Percentiles rank a stretch among this genome's conserved stretches.
phyloP scores from a whole-genome alignment of 225 moss, liverwort and hornwort species.

The Pleurozium schreberi region DNA sequence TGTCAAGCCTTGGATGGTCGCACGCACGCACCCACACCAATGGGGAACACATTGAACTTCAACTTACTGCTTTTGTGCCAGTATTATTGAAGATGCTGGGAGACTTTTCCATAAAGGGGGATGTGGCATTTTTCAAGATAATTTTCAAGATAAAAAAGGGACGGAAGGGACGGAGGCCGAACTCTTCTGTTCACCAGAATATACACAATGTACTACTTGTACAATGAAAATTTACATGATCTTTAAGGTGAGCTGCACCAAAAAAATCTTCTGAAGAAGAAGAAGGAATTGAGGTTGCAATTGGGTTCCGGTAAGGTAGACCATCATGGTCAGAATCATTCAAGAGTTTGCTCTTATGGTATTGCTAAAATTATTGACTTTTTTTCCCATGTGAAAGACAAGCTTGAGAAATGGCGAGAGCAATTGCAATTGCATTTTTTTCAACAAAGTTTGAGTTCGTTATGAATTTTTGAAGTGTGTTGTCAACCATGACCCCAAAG shows the following conservation, averaged over 20 bases:
- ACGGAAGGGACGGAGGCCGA: background rate
- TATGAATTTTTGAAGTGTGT: too few relatives aligned
- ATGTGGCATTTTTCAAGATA: background rate
- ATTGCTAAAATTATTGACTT: too few relatives aligned
- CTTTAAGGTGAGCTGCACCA: background rate
- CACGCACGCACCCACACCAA: background rate
- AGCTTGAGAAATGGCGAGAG: too few relatives aligned
- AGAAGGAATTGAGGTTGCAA: background rate
- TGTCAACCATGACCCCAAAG: too few relatives aligned
- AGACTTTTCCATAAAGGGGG: background rate
- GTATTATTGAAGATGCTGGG: conserved; percentile 3
- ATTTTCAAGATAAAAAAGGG: background rate
- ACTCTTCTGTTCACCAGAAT: background rate
- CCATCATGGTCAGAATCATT: too few relatives aligned
- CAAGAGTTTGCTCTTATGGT: too few relatives aligned
- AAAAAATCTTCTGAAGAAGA: too few relatives aligned
- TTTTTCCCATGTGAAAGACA: too few relatives aligned
- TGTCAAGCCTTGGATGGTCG: background rate
- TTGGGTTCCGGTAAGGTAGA: too few relatives aligned
- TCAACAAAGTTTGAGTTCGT: too few relatives aligned
- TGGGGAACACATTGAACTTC: background rate
- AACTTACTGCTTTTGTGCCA: background rate
- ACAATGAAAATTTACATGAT: background rate
- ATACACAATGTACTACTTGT: background rate
- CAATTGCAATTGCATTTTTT: too few relatives aligned